Evolutionary conservation across 2,329 filamentous ascomycete genomes (phyloP).

Genomic region (Escovopsis sp.): DNA sequence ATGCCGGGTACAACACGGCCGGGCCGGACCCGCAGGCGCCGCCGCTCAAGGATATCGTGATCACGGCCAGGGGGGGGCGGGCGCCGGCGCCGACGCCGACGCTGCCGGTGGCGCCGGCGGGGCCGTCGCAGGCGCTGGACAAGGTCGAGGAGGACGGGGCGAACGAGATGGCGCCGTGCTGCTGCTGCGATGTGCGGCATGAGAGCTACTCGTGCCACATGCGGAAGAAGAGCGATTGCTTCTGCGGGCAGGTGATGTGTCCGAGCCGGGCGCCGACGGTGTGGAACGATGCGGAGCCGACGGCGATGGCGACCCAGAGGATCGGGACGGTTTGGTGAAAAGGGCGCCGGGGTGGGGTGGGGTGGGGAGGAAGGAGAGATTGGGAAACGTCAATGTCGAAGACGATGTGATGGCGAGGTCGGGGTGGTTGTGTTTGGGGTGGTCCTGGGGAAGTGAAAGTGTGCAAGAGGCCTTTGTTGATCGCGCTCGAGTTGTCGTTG

Average conservation of each 20-base stretch:
- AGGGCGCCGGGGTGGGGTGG: no score
- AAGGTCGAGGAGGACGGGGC: no score
- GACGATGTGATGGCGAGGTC: background rate
- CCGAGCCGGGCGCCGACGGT: slow-evolving; percentile 10
- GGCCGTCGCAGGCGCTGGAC: no score
- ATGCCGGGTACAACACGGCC: no score
- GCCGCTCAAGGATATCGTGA: no score
- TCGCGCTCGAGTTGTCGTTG: no score
- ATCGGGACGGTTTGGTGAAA: background rate
- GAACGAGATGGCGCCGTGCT: slow-evolving; percentile 7
- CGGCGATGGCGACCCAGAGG: background rate
- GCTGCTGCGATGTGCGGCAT: slow-evolving; percentile 11
- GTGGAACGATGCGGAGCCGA: background rate
- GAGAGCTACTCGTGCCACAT: slow-evolving; percentile 7
- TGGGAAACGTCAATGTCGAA: no score
- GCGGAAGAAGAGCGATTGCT: slow-evolving; percentile 3
- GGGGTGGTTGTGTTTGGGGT: background rate
- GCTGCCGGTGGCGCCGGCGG: background rate
- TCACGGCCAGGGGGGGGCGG: no score
- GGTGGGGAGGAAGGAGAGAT: no score
- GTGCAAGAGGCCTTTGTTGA: no score
- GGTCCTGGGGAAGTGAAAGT: no score
- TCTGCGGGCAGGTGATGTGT: slow-evolving; percentile 11
- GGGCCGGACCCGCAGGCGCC: no score
- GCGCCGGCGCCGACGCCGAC: background rate